Base-by-base conservation (phyloP, 306 rosid genomes). In the Oemleria cerasiformis region DNA sequence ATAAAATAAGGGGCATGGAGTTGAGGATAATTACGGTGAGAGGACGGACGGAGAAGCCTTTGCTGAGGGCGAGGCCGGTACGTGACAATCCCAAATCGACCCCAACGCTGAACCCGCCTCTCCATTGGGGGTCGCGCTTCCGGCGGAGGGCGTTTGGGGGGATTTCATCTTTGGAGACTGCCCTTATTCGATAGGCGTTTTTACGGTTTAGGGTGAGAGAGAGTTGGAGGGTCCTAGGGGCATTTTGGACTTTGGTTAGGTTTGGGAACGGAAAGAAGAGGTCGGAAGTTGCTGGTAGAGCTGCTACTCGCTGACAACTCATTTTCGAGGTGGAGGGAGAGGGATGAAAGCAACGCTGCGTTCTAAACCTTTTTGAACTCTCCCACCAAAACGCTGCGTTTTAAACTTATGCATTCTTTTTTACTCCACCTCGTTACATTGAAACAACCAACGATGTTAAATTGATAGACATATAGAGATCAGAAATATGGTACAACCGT, bases 41-140 rank as follows among this genome's bases (percentile, higher is more conserved):
- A 47, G 97, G 98, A 51, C 95, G 94, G 48, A 88, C 36, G 42
- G 82, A 7, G 86, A 78, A 94, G 73, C 98, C 98, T 86, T 88
- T 94, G 71, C 97, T 94, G 44, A 94, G 78, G 13, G 97, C 97
- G 54, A 94, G 74, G 59, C 98, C 97, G 51, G 92, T 89, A 36
- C 98, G 96, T 16, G 88, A 79, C 84, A 85, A 57, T 41, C 98
- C 98, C 79, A 94, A 75, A 75, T 94, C 98, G 0, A 94, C 74
- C 36, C 98, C 98, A 17, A 94, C 82, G 43, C 96, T 91, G 80
- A 94, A 94, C 3, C 98, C 97, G 53, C 95, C 95, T 75, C 87
- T 82, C 97, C 97, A 94, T 7, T 79, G 77, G 1, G 92, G 77
- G 41, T 91, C 91, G 9, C 53, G 74, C 65, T 87, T 87, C 79